phyloP scores from a whole-genome alignment of 805 yeast species.

The Metschnikowia anglica region DNA sequence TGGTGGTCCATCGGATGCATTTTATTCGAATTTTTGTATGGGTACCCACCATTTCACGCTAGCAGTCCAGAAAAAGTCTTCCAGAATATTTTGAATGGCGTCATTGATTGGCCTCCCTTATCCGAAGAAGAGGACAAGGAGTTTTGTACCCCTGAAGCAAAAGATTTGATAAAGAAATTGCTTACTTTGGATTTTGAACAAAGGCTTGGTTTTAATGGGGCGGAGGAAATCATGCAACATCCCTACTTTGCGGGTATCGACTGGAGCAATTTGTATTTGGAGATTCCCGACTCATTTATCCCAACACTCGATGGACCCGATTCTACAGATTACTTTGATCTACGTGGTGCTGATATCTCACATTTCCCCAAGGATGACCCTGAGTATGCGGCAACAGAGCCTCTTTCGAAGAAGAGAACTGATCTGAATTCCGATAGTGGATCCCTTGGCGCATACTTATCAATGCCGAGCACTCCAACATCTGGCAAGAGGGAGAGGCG shows the following conservation, averaged over 20 bases:
- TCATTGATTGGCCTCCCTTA: conserved; percentile 81
- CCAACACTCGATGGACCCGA: conserved; percentile 80
- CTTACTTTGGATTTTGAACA: conserved; percentile 60
- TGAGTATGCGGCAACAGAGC: conserved; percentile 6
- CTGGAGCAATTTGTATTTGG: conserved; percentile 72
- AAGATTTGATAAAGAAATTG: conserved; percentile 65
- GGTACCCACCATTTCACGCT: conserved; percentile 94
- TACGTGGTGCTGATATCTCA: conserved; percentile 78
- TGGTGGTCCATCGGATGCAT: conserved; percentile 99
- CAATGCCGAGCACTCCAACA: conserved; percentile 23
- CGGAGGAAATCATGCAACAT: conserved; percentile 75
- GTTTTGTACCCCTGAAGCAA: conserved; percentile 64
- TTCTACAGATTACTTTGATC: conserved; percentile 86
- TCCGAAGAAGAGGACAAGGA: conserved; percentile 51
- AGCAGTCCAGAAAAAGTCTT: conserved; percentile 77
- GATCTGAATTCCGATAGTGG: conserved; percentile 28
- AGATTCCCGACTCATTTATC: conserved; percentile 71
- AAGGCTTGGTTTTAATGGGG: conserved; percentile 78
- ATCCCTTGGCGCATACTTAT: conserved; percentile 13
- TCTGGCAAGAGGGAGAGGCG: conserved; percentile 59
- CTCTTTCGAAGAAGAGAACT: conserved; percentile 53
- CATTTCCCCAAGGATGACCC: conserved; percentile 55
- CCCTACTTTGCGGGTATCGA: conserved; percentile 69
- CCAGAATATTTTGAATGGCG: conserved; percentile 69
- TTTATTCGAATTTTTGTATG: conserved; percentile 85